Percentiles rank a stretch among this genome's conserved stretches.
phyloP scores from a whole-genome alignment of 352 stramenopile genomes.

The Globisporangium megalacanthum region DNA sequence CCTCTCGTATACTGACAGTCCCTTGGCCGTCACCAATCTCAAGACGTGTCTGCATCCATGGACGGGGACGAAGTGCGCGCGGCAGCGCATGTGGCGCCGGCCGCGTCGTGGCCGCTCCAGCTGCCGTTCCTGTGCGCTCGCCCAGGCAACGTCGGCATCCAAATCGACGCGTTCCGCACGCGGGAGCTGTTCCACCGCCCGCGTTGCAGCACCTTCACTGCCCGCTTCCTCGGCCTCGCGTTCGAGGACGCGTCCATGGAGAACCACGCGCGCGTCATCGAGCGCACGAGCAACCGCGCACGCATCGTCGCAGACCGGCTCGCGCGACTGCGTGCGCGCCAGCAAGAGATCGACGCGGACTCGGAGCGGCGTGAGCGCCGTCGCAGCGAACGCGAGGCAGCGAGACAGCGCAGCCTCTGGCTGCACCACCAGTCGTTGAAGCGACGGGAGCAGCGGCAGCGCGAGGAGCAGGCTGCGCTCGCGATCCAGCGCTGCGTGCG shows the following conservation, averaged over 20 bases:
- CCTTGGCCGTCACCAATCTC: background rate
- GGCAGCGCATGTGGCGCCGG: slow-evolving; percentile 2
- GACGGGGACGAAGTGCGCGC: slow-evolving; percentile 19
- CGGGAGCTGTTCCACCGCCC: slow-evolving; percentile 56
- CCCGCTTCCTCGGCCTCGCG: slow-evolving; percentile 54
- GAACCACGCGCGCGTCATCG: slow-evolving; percentile 58
- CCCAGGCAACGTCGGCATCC: slow-evolving; percentile 68
- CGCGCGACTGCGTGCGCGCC: slow-evolving; percentile 32
- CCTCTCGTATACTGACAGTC: background rate
- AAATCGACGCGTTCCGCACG: slow-evolving; percentile 64
- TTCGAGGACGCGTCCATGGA: slow-evolving; percentile 69
- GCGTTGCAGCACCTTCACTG: slow-evolving; percentile 58
- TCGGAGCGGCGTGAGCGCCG: slow-evolving; percentile 32
- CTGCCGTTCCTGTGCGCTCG: slow-evolving; percentile 49
- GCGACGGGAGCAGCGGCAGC: slow-evolving; percentile 30
- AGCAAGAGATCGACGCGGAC: slow-evolving; percentile 37
- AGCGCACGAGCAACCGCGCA: slow-evolving; percentile 42
- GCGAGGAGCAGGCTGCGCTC: slow-evolving; percentile 30
- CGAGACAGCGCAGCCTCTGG: slow-evolving; percentile 41
- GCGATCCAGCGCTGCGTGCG: slow-evolving; percentile 36
- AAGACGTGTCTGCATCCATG: slow-evolving; percentile 5
- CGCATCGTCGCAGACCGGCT: slow-evolving; percentile 42
- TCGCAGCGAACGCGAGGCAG: slow-evolving; percentile 31
- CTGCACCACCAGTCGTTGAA: slow-evolving; percentile 43
- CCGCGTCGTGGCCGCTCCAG: slow-evolving; percentile 18